Percentiles rank a stretch among this genome's conserved stretches.
These are phyloP conservation scores for Fagopyrum esculentum DNA, from an alignment of 148 eudicot species.

Conservation along the genomic window DNA sequence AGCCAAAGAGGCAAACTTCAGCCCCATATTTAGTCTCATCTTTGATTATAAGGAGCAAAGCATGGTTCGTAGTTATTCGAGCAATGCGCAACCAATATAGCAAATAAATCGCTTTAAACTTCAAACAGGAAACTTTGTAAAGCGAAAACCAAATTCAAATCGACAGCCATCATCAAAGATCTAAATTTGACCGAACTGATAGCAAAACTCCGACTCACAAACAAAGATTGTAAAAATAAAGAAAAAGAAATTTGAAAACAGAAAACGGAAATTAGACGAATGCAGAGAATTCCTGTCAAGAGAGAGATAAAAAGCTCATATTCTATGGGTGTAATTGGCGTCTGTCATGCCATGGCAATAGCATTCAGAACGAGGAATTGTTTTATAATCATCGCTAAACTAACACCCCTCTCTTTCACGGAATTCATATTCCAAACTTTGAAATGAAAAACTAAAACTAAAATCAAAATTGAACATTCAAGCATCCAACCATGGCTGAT, in stretches of 20 bases:
- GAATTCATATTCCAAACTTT: background rate
- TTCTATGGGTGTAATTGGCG: constrained; percentile 65
- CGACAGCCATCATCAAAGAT: background rate
- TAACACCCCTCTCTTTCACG: background rate
- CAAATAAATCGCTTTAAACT: background rate
- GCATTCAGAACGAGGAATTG: constrained; percentile 69
- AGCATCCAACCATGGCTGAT: no score
- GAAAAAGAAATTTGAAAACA: background rate
- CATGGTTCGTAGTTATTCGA: background rate
- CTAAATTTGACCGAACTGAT: background rate
- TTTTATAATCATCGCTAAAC: constrained; percentile 47
- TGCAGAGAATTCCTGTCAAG: background rate
- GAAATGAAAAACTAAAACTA: background rate
- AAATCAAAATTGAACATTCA: background rate
- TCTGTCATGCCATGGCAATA: constrained; percentile 52
- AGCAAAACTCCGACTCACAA: background rate
- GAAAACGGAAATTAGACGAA: background rate
- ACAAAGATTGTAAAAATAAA: background rate
- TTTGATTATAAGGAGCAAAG: background rate
- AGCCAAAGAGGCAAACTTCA: constrained; percentile 34
- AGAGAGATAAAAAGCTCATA: constrained; percentile 30
- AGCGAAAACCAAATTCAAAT: background rate
- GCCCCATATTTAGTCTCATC: constrained; percentile 14
- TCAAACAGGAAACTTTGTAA: background rate
- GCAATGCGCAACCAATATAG: background rate